These are phyloP conservation scores for Thraustochytrium sp. DNA, from an alignment of 352 stramenopile genomes.

Conservation along the genomic window DNA sequence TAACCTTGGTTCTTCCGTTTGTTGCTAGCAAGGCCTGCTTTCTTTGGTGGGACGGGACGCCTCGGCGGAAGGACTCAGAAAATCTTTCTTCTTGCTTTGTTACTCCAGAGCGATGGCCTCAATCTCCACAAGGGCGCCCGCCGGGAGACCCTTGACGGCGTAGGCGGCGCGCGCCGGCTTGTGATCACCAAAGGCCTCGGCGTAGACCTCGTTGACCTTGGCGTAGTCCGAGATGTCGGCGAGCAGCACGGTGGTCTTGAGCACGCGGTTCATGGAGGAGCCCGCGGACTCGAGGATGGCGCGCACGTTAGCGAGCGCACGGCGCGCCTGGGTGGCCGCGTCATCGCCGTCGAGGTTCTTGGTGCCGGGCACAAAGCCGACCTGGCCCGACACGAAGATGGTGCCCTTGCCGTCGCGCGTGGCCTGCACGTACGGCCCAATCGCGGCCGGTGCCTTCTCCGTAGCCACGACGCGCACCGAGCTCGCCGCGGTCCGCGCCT, in stretches of 20 bases:
- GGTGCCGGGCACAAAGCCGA: slow-evolving; percentile 35
- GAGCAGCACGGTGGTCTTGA: slow-evolving; percentile 55
- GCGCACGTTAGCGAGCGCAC: slow-evolving; percentile 52
- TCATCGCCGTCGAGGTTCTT: slow-evolving; percentile 16
- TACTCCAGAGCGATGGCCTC: slow-evolving; percentile 39
- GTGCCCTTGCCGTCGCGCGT: slow-evolving; percentile 22
- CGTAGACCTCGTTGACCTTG: slow-evolving; percentile 54
- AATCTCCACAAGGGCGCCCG: slow-evolving; percentile 46
- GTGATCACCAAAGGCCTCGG: slow-evolving; percentile 52
- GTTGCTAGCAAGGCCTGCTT: not conserved
- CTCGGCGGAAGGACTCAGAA: not conserved
- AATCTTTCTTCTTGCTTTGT: not conserved
- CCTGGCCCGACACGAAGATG: slow-evolving; percentile 36
- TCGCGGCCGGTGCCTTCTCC: slow-evolving; percentile 14
- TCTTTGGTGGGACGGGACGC: not conserved
- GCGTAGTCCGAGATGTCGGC: slow-evolving; percentile 52
- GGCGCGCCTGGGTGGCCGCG: slow-evolving; percentile 24
- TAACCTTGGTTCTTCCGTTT: too few relatives aligned
- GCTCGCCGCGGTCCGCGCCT: not conserved
- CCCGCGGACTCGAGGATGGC: slow-evolving; percentile 52
- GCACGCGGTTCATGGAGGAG: slow-evolving; percentile 48
- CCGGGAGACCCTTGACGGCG: slow-evolving; percentile 44
- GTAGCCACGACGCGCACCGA: slow-evolving; percentile 2
- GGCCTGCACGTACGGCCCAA: slow-evolving; percentile 43
- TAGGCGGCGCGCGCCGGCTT: slow-evolving; percentile 45